These are phyloP conservation scores for Fennellomyces sp. DNA, from an alignment of 371 early-diverging fungal genomes.

Conservation along the genomic window DNA sequence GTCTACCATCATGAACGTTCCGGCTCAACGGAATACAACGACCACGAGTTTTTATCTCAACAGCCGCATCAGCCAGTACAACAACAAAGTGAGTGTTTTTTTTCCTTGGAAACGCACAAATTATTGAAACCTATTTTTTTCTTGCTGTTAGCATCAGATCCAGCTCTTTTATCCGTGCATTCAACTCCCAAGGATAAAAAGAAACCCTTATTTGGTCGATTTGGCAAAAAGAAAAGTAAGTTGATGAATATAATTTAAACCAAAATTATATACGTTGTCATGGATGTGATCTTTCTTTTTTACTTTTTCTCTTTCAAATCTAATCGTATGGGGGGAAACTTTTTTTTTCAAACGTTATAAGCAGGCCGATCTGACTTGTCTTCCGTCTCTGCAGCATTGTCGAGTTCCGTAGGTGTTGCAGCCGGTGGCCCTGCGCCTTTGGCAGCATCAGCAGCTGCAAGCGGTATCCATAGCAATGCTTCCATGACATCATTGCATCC, in stretches of 20 bases:
- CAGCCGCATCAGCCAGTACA: neutral
- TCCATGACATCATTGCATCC: slow-evolving; percentile 14
- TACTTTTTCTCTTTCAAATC: neutral
- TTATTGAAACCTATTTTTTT: neutral
- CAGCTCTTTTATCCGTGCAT: slow-evolving; percentile 17
- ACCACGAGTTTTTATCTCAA: neutral
- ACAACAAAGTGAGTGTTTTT: neutral
- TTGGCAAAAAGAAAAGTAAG: slow-evolving; percentile 44
- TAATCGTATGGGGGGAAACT: neutral
- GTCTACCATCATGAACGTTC: slow-evolving; percentile 4
- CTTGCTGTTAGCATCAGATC: slow-evolving; percentile 8
- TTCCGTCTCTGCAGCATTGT: slow-evolving; percentile 2
- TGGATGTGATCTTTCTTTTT: neutral
- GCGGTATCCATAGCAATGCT: neutral
- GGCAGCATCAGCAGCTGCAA: slow-evolving; percentile 2
- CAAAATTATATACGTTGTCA: neutral
- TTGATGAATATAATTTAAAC: neutral
- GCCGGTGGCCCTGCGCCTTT: neutral
- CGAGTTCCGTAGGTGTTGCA: slow-evolving; percentile 2
- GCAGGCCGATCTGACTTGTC: slow-evolving; percentile 17
- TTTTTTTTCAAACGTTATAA: neutral
- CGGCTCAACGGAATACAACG: slow-evolving; percentile 6
- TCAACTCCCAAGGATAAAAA: slow-evolving; percentile 33
- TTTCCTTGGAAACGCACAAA: neutral
- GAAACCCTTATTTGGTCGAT: slow-evolving; percentile 31